phyloP scores from a whole-genome alignment of 306 rosid species.

The Ziziphus jujuba region DNA sequence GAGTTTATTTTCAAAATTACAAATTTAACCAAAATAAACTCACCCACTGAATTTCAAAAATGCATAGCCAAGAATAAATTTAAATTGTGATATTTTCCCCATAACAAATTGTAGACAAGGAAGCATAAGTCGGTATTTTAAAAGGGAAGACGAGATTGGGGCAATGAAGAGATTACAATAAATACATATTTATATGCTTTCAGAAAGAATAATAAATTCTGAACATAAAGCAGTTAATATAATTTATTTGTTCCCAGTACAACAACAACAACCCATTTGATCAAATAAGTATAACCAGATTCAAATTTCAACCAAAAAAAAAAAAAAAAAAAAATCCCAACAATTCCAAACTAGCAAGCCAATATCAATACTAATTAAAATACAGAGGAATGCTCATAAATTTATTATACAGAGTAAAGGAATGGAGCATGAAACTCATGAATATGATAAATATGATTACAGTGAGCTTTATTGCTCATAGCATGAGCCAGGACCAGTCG shows the following conservation, averaged over 20 bases:
- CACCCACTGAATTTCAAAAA: no score
- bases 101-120: no score
- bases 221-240: no score
- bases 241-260: not conserved
- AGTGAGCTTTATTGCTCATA: slow-evolving; percentile 54
- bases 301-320: not conserved
- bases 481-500: slow-evolving; percentile 81
- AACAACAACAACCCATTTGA: not conserved
- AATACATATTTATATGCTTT: no score
- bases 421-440: slow-evolving; percentile 1
- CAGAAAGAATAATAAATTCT: no score
- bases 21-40: no score
- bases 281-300: slow-evolving; percentile 2
- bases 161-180: no score
- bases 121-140: no score
- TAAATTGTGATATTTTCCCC: no score
- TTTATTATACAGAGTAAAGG: not conserved
- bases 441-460: not conserved
- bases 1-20: no score
- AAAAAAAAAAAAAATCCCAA: not conserved
- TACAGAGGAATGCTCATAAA: not conserved
- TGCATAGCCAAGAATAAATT: no score
- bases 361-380: slow-evolving; percentile 1
- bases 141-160: no score
- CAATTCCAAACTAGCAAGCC: not conserved